Evolutionary conservation across 768 basidiomycete genomes (phyloP), one percentile per base, ranked within the genome.

Genomic region (Trametes punicea): DNA sequence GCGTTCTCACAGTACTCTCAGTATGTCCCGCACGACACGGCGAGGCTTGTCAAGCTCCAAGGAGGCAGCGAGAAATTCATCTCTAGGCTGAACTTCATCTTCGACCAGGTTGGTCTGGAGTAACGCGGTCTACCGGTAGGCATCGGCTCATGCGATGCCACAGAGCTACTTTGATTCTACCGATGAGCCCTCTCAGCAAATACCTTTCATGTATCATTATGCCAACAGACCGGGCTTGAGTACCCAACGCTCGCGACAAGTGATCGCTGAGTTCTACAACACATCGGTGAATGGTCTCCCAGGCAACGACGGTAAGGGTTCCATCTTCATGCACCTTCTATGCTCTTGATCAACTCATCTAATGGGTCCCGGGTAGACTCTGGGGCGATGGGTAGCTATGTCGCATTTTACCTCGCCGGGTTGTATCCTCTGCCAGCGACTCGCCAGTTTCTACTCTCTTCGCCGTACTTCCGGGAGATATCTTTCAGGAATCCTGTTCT

Each of bases 141-240:
- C 11, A n/a, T n/a, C 6, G 34, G n/a, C 20, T 46, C 34, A 42
- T 15, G 25, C 15, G 4, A 8, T 8, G 51, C 82, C 1, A n/a
- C 23, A 54, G 78, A 71, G 72, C 34, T 86, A 83, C 65, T 85
- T 85, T 59, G 84, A 85, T 51, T 72, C 75, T 0, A 83, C 83
- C 6, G 75, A 86, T 61, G 84, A 86, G 59, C 83, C 83, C 0
- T 84, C 83, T 3, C 82, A 84, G 59, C 82, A 84, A 59, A 85
- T 86, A 61, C 83, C 83, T 0, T 83, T 77, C 67, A 85, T 85
- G 83, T 85, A 84, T 62, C 83, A 86, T 68, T 86, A 86, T 60
- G 83, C 80, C 1, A 78, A 84, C 63, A 70, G 73, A 1, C 83
- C 84, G 0, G 82, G 82, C 2, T 65, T 79, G 16, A 85, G 82